A percentile compares a stretch with the other conserved stretches of the same genome.
Conservation (phyloP, 1,284 basidiomycete species). For the Schizophyllum commune region DNA sequence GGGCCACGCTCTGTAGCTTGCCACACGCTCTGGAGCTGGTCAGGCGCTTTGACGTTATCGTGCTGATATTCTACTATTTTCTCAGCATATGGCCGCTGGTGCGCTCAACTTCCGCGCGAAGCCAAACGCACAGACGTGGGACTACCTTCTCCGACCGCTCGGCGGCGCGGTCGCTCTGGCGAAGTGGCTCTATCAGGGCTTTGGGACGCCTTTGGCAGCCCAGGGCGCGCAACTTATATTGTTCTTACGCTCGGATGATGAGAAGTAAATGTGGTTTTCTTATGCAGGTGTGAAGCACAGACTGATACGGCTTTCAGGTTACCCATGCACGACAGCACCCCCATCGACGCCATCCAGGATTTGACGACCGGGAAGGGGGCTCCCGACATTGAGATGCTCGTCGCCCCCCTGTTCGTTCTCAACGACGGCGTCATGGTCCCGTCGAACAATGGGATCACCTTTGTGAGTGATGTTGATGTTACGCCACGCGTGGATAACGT, state of each 20-base stretch:
- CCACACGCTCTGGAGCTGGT: no score
- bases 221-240: slow-evolving; percentile 14
- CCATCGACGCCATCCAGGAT: not conserved
- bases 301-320: not conserved
- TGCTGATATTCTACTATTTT: not conserved
- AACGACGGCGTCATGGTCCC: slow-evolving; percentile 16
- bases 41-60: no score
- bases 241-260: slow-evolving; percentile 26
- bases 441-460: slow-evolving; percentile 18
- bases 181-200: slow-evolving; percentile 24
- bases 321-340: not conserved
- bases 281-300: not conserved
- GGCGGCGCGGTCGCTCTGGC: slow-evolving; percentile 17
- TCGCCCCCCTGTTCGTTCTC: slow-evolving; percentile 20
- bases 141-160: slow-evolving; percentile 24
- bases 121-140: slow-evolving; percentile 16
- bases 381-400: slow-evolving; percentile 31
- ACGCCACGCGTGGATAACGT: not conserved
- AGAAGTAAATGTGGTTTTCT: no score
- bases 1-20: no score
- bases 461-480: slow-evolving; percentile 12
- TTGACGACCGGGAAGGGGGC: slow-evolving; percentile 7
- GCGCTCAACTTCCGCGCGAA: slow-evolving; percentile 21
- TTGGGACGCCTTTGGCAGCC: slow-evolving; percentile 18
- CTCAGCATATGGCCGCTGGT: slow-evolving; percentile 22